These are phyloP conservation scores for Ricinus communis DNA, from an alignment of 345 rosid genomes.

Conservation along the genomic window DNA sequence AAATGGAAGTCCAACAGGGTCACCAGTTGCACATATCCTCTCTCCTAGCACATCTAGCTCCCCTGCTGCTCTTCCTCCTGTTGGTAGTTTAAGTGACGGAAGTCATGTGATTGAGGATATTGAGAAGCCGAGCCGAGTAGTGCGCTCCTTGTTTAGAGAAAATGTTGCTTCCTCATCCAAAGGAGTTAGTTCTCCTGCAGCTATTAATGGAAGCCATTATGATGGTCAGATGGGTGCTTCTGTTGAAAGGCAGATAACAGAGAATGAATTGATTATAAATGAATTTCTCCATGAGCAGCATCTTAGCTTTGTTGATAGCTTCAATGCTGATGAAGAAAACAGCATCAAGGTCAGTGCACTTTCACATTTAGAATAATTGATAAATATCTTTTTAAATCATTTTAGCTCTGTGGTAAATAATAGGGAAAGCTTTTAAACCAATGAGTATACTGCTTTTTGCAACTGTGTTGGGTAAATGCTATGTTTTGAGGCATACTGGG, in stretches of 20 bases:
- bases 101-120: slow-evolving; percentile 24
- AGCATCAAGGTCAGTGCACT: slow-evolving; percentile 57
- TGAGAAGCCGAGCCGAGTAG: slow-evolving; percentile 55
- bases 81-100: slow-evolving; percentile 29
- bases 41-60: slow-evolving; percentile 45
- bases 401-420: too few relatives aligned
- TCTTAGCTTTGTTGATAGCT: slow-evolving; percentile 42
- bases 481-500: not conserved
- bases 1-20: slow-evolving; percentile 61
- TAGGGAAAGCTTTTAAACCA: too few relatives aligned
- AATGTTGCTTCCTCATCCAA: slow-evolving; percentile 36
- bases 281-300: slow-evolving; percentile 61
- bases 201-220: slow-evolving; percentile 24
- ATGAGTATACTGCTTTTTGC: too few relatives aligned
- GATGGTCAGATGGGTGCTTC: slow-evolving; percentile 34
- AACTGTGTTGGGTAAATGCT: not conserved
- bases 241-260: slow-evolving; percentile 32
- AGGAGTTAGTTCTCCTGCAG: slow-evolving; percentile 33
- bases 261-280: slow-evolving; percentile 85
- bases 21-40: slow-evolving; percentile 37
- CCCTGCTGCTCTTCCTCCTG: slow-evolving; percentile 31
- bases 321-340: slow-evolving; percentile 38
- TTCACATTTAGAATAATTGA: not conserved
- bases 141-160: slow-evolving; percentile 72
- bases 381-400: not conserved